These are phyloP conservation scores for Clonostachys sp. DNA, from an alignment of 2,329 filamentous ascomycete species.

Conservation along the genomic window DNA sequence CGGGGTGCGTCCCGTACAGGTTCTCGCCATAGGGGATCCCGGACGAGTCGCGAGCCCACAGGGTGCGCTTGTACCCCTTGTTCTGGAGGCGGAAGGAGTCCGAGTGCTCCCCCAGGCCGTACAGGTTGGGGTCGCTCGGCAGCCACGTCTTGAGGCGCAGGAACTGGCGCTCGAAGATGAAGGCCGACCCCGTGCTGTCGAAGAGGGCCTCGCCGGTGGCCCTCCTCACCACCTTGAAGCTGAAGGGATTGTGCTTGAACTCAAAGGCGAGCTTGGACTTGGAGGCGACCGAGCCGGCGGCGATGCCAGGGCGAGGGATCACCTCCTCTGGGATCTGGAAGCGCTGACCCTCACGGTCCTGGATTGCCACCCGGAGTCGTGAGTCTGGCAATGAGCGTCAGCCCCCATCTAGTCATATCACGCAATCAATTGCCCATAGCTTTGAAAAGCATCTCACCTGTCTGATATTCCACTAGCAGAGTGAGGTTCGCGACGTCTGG, in stretches of 20 bases:
- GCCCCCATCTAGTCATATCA: too few species aligned
- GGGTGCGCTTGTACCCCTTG: slow-evolving; percentile 35
- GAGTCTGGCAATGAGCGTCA: too few species aligned
- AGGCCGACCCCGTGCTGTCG: slow-evolving; percentile 54
- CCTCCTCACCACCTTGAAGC: slow-evolving; percentile 57
- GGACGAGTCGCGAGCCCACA: slow-evolving; percentile 65
- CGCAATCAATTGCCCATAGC: too few species aligned
- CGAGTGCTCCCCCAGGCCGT: slow-evolving; percentile 71
- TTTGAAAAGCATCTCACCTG: too few species aligned
- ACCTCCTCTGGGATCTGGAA: slow-evolving; percentile 68
- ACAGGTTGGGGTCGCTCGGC: slow-evolving; percentile 69
- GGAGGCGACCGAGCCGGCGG: neutral
- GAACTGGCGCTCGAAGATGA: slow-evolving; percentile 75
- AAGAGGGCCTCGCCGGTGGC: slow-evolving; percentile 63
- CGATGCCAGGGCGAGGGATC: slow-evolving; percentile 46
- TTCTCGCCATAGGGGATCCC: slow-evolving; percentile 55
- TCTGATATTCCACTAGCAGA: slow-evolving; percentile 64
- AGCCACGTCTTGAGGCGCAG: slow-evolving; percentile 64
- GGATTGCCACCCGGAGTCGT: slow-evolving; percentile 66
- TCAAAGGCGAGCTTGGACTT: slow-evolving; percentile 36
- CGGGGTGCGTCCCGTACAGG: slow-evolving; percentile 64
- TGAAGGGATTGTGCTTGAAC: slow-evolving; percentile 43
- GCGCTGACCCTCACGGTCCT: slow-evolving; percentile 57
- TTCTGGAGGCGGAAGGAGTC: slow-evolving; percentile 35
- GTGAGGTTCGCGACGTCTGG: slow-evolving; percentile 15